Evolutionary conservation across 306 rosid species (phyloP).

Genomic region (Quercus glauca): DNA sequence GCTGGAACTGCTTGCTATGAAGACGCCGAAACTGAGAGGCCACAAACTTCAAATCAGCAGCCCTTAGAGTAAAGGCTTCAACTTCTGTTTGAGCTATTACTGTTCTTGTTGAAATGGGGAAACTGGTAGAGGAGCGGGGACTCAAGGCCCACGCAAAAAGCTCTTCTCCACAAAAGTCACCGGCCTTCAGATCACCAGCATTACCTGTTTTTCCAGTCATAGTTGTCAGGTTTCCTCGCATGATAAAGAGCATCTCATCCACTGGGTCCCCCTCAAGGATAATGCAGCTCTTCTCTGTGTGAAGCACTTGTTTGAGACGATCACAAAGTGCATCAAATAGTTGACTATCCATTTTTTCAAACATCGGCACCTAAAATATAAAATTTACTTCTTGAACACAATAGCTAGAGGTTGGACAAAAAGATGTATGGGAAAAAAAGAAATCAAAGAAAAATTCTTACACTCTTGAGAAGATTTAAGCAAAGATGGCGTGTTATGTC

Average conservation of each 20-base stretch:
- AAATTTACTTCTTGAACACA: not conserved
- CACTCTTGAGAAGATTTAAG: slow-evolving; percentile 53
- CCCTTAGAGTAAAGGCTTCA: slow-evolving; percentile 78
- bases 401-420: not conserved
- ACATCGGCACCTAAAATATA: slow-evolving; percentile 60
- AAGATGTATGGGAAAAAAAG: not conserved
- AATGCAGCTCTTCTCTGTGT: slow-evolving; percentile 60
- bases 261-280: slow-evolving; percentile 80
- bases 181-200: slow-evolving; percentile 45
- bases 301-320: slow-evolving; percentile 67
- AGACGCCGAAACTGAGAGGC: slow-evolving; percentile 65
- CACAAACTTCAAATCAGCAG: slow-evolving; percentile 65
- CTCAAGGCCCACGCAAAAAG: slow-evolving; percentile 88
- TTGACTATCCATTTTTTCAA: slow-evolving; percentile 62
- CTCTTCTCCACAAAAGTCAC: slow-evolving; percentile 89
- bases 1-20: slow-evolving; percentile 55
- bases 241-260: slow-evolving; percentile 72
- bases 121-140: slow-evolving; percentile 53
- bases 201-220: slow-evolving; percentile 69
- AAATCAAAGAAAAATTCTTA: slow-evolving; percentile 22
- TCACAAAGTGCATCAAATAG: slow-evolving; percentile 74
- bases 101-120: slow-evolving; percentile 71
- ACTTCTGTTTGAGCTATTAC: slow-evolving; percentile 71
- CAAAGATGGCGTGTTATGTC: slow-evolving; percentile 89
- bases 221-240: slow-evolving; percentile 62